These are phyloP conservation scores for Voacanga thouarsii DNA, from an alignment of 257 asterid species.

Conservation along the genomic window DNA sequence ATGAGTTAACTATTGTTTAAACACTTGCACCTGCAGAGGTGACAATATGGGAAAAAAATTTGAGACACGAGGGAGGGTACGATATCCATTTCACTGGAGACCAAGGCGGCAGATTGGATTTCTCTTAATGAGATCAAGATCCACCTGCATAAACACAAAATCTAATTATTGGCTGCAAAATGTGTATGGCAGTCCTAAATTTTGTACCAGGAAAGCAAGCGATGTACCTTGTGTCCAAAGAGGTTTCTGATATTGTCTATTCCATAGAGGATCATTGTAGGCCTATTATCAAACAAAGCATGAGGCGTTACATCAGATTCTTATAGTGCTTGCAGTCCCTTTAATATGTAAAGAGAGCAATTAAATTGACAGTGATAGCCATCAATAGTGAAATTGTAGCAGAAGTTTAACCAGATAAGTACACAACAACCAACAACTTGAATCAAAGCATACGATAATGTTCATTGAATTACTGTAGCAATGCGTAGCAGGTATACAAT, in stretches of 20 bases:
- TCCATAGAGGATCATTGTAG: conserved; percentile 93
- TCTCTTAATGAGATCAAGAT: conserved; percentile 73
- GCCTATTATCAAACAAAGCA: conserved; percentile 41
- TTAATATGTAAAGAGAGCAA: neutral
- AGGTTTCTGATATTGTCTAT: conserved; percentile 92
- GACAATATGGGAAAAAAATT: neutral
- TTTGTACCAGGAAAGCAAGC: neutral
- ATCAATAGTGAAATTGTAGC: neutral
- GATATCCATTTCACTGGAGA: conserved; percentile 23
- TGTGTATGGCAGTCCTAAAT: neutral
- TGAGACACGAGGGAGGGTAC: neutral
- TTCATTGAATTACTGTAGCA: neutral
- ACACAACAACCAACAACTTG: neutral
- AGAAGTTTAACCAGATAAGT: neutral
- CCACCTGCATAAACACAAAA: conserved; percentile 58
- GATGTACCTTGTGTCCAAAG: conserved; percentile 84
- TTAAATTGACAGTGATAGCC: neutral
- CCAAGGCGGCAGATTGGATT: conserved; percentile 84
- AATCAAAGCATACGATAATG: neutral
- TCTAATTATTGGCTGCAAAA: neutral
- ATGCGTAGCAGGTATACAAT: neutral
- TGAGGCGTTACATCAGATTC: neutral
- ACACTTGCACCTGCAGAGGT: neutral
- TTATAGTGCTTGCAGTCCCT: neutral
- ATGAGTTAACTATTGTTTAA: neutral